phyloP scores from a whole-genome alignment of 2,329 filamentous ascomycete species.

The Escovopsis sp. region DNA sequence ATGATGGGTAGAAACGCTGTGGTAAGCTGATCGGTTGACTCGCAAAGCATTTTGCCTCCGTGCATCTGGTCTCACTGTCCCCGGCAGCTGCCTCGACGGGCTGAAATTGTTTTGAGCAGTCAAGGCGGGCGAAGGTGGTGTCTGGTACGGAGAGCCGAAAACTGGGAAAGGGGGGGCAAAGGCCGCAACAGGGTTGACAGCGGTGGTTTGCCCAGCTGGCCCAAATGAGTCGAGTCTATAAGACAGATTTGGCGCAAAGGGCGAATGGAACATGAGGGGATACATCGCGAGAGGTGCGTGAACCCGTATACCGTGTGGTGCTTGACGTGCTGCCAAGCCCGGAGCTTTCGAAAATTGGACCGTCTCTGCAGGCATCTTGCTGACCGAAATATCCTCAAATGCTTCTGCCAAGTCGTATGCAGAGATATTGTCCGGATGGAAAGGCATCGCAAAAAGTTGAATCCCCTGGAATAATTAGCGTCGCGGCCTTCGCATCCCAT shows the following conservation, averaged over 20 bases:
- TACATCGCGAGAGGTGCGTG: constrained; percentile 17
- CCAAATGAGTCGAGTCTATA: constrained; percentile 16
- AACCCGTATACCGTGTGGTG: constrained; percentile 8
- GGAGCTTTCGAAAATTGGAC: constrained; percentile 5
- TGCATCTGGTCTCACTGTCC: constrained; percentile 21
- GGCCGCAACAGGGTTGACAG: constrained; percentile 14
- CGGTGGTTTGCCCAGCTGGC: constrained; percentile 4
- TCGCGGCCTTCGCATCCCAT: neutral
- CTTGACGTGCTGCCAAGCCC: constrained; percentile 3
- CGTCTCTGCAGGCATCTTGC: constrained; percentile 3
- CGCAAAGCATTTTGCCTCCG: constrained; percentile 36
- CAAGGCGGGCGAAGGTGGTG: constrained; percentile 19
- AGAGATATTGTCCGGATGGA: constrained; percentile 2
- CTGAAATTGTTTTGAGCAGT: constrained; percentile 24
- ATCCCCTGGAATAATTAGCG: constrained; percentile 8
- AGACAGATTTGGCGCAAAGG: constrained; percentile 13
- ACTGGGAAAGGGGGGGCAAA: constrained; percentile 18
- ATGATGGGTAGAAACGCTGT: constrained; percentile 36
- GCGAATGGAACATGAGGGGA: constrained; percentile 19
- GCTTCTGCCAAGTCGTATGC: constrained; percentile 5
- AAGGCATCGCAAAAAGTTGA: constrained; percentile 11
- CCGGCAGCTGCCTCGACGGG: constrained; percentile 23
- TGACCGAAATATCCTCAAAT: constrained; percentile 10
- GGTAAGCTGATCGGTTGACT: constrained; percentile 30
- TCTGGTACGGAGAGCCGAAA: constrained; percentile 16